Base-by-base conservation (phyloP, 2,329 filamentous ascomycete genomes). In the Claviceps pazoutovae region DNA sequence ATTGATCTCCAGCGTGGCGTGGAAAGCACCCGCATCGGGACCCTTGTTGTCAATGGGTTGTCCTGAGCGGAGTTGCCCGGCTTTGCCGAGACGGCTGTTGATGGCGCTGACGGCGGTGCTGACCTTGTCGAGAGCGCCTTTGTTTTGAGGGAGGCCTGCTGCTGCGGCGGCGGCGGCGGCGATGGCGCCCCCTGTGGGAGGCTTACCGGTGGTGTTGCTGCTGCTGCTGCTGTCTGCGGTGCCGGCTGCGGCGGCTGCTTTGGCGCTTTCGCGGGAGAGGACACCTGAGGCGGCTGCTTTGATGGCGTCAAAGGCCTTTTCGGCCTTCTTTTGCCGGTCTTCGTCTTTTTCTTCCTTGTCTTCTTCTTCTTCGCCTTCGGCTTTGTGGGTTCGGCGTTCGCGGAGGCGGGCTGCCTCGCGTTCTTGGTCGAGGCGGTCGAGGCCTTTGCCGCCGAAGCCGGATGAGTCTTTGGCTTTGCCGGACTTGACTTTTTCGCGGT, bases 31-130 rank as follows among this genome's bases (percentile, higher is more conserved):
- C 3, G 93, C 93, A 67, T 98, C 93, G 0, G 93, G 93, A 1
- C 93, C 93, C 68, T 96, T 96, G 72, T 98, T 98, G 72, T 98
- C 93, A 64, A 96, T 94, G 7, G 93, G 89, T 55, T 95, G 90
- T 14, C 93, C 93, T 4, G 88, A 85, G 54, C 93, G 85, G 61
- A 96, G 83, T 64, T 93, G 86, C 38, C 90, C 90, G 37, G 88
- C 88, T 60, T 88, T 88, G 62, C 88, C 91, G 41, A 98, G 78
- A 58, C 93, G 88, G 55, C 83, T 84, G 66, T 95, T 90, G 70
- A 98, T 95, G 66, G 84, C 86, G 59, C 84, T 88, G 59, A 93
- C 89, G 5, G 91, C 91, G n/a, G 86, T 87, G 54, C 85, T 85
- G 54, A 93, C 91, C 71, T 86, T 88, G 68, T 94, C 88, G 56